Percentiles rank a stretch among this genome's conserved stretches.
Conservation (phyloP, 108 stramenopile species). For the Asterionellopsis glacialis region DNA sequence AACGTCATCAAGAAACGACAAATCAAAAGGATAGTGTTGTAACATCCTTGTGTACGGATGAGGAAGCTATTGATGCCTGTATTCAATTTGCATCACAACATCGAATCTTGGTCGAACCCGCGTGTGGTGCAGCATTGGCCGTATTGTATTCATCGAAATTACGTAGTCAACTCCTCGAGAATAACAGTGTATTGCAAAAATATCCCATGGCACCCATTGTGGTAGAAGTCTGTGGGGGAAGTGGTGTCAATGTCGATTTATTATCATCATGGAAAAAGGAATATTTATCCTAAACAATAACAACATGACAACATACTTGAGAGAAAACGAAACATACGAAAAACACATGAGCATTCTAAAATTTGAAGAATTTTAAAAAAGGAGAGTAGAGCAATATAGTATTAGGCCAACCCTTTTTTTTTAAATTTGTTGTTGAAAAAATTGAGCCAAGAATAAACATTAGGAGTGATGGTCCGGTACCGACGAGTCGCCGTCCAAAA, state of each 20-base stretch:
- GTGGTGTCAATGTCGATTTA: slow-evolving; percentile 68
- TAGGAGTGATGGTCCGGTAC: no score
- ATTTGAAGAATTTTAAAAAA: no score
- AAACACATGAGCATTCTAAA: no score
- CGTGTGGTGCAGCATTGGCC: slow-evolving; percentile 88
- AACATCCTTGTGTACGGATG: slow-evolving; percentile 69
- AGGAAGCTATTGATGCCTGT: slow-evolving; percentile 80
- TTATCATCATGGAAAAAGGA: slow-evolving; percentile 58
- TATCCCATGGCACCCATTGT: slow-evolving; percentile 53
- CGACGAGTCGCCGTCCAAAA: no score
- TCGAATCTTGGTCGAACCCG: slow-evolving; percentile 88
- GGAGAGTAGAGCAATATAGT: no score
- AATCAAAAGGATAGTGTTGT: slow-evolving; percentile 31
- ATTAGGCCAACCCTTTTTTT: no score
- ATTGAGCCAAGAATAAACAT: no score
- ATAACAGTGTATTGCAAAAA: neutral
- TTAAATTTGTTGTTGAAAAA: no score
- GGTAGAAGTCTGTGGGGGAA: slow-evolving; percentile 81
- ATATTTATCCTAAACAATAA: slow-evolving; percentile 13
- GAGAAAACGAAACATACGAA: no score
- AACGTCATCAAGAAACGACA: slow-evolving; percentile 23
- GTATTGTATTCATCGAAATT: slow-evolving; percentile 69
- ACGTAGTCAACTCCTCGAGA: slow-evolving; percentile 28
- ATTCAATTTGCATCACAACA: slow-evolving; percentile 68
- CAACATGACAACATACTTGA: no score